Evolutionary conservation across 2,329 filamentous ascomycete species (phyloP).

Genomic region (Hypoxylon sp.): DNA sequence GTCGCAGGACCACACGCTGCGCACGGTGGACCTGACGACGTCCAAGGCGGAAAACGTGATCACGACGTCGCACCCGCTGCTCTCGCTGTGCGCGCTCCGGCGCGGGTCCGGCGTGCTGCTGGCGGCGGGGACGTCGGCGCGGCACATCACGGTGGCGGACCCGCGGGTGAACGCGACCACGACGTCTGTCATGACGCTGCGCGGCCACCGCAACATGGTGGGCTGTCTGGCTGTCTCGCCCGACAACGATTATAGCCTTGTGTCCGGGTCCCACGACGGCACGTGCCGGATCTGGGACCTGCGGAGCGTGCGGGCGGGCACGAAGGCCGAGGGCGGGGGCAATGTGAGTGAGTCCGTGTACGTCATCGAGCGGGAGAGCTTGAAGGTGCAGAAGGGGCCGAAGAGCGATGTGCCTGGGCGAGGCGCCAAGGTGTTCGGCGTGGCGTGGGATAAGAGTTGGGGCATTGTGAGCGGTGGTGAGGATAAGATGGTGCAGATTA

Average conservation of each 20-base stretch:
- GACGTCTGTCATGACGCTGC: constrained; percentile 89
- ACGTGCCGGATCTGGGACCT: constrained; percentile 96
- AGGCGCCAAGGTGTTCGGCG: constrained; percentile 89
- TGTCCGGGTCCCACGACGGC: constrained; percentile 91
- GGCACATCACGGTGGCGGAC: constrained; percentile 94
- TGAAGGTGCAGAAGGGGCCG: constrained; percentile 74
- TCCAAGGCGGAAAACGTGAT: constrained; percentile 83
- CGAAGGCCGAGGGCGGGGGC: constrained; percentile 72
- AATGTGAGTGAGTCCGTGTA: constrained; percentile 81
- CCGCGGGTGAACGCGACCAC: constrained; percentile 83
- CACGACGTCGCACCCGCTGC: constrained; percentile 85
- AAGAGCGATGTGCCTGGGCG: constrained; percentile 76
- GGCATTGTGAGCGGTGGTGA: constrained; percentile 94
- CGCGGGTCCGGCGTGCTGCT: constrained; percentile 69
- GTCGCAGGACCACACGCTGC: constrained; percentile 91
- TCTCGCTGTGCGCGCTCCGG: constrained; percentile 82
- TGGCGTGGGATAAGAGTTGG: constrained; percentile 86
- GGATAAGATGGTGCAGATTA: constrained; percentile 95
- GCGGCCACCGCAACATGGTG: constrained; percentile 86
- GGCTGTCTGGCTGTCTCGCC: constrained; percentile 66
- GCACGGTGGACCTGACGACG: constrained; percentile 92
- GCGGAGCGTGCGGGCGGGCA: constrained; percentile 74
- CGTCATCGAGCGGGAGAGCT: constrained; percentile 81
- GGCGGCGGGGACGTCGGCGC: constrained; percentile 83
- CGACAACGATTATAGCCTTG: constrained; percentile 83